Base-by-base conservation (phyloP, 2,329 filamentous ascomycete genomes). In the Orbilia brochopaga region DNA sequence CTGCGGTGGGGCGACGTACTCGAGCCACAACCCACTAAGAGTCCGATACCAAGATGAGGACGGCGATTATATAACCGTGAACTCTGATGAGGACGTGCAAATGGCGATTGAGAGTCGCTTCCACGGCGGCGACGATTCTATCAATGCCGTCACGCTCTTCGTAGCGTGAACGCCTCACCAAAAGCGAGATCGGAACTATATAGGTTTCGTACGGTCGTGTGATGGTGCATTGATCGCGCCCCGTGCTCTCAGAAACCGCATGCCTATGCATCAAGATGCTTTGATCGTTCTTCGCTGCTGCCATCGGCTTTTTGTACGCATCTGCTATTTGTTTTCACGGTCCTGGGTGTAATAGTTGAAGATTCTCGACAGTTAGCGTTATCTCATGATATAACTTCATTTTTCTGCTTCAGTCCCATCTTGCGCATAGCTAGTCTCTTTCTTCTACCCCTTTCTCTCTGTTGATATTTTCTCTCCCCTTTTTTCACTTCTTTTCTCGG, bases 21-120 rank as follows among this genome's bases (percentile, higher is more conserved):
- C 89, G 87, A 77, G 90, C 91, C 73, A 88, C 89, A 75, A 64
- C n/a, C 66, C 66, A 17, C 86, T 97, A 76, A 91, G 92, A 80
- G 82, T 99, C 63, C 90, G 92, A 73, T 99, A 97, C 80, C 86
- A 88, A 57, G 94, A 99, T 78, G 90, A 92, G 77, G 94, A 99
- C 75, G 90, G 90, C 54, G 94, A 97, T 77, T 93, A 89, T 78
- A 90, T 99, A 73, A 92, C 89, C 57, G 97, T 99, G 61, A 90
- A 94, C 79, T 93, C 90, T 73, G 94, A 99, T 77, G 94, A 99
- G 77, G 94, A 97, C 75, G 94, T 99, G 48, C 91, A 95, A 77
- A 92, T 94, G 76, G 94, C 94, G 2, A 96, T 99, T 56, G 76
- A 77, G 27, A 72, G 67, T 23, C 67, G 67, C 30, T 65, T 72